Evolutionary conservation across 2,329 filamentous ascomycete species (phyloP).

Genomic region (Tothia fuscella): DNA sequence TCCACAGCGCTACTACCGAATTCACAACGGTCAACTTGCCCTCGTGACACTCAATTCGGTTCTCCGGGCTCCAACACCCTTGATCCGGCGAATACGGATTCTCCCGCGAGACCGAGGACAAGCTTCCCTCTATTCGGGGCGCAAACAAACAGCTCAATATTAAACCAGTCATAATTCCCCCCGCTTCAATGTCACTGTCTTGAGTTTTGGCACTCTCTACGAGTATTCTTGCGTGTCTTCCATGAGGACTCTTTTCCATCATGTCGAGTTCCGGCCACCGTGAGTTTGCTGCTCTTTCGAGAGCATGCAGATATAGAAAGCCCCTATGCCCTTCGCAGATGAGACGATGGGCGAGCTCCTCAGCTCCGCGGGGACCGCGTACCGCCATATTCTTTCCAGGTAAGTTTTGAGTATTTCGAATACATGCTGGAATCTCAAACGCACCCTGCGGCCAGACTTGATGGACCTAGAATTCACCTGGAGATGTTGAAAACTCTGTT

Average conservation of each 20-base stretch:
- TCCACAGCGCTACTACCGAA: no score
- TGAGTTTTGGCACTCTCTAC: not conserved
- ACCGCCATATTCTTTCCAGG: conserved; percentile 14
- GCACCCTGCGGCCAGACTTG: not conserved
- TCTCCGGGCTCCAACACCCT: no score
- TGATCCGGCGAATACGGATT: no score
- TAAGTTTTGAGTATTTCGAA: not conserved
- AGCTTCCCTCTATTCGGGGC: no score
- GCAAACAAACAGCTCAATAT: no score
- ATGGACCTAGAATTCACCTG: not conserved
- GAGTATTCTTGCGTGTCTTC: not conserved
- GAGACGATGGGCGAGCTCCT: conserved; percentile 7
- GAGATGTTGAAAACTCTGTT: no score
- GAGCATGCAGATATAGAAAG: not conserved
- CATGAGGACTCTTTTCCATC: conserved; percentile 6
- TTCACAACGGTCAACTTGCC: no score
- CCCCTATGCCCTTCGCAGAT: not conserved
- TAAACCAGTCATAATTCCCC: no score
- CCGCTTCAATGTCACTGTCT: no score
- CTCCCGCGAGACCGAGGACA: no score
- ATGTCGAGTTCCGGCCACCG: conserved; percentile 10
- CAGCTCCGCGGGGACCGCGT: conserved; percentile 8
- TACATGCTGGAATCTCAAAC: not conserved
- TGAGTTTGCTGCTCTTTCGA: conserved; percentile 8
- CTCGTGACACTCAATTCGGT: no score